Percentiles rank a stretch among this genome's conserved stretches.
phyloP scores from a whole-genome alignment of 2,329 filamentous ascomycete species.

The Fusarium xylarioides region DNA sequence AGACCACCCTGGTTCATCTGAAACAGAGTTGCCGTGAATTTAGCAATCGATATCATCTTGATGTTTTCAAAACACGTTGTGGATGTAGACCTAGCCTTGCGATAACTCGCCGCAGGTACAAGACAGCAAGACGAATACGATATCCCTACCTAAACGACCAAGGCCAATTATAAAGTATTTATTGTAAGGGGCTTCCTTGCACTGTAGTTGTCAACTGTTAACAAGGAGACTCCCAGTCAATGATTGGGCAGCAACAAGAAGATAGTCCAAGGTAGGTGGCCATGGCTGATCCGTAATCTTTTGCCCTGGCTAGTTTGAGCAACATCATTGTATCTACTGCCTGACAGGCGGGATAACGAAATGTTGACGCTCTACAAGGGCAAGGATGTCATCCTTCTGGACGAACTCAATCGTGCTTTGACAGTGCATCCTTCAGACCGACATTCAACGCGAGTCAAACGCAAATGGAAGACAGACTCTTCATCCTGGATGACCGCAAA shows the following conservation, averaged over 20 bases:
- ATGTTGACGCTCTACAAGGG: neutral
- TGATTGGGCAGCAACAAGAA: neutral
- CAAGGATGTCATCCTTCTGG: neutral
- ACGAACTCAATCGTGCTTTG: neutral
- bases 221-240: neutral
- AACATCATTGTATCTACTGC: neutral
- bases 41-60: neutral
- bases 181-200: neutral
- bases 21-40: neutral
- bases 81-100: neutral
- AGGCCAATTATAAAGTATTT: neutral
- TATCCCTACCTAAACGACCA: neutral
- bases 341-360: neutral
- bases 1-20: too few relatives aligned
- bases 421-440: conserved; percentile 18
- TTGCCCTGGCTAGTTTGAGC: neutral
- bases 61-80: conserved; percentile 7
- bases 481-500: neutral
- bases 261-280: neutral
- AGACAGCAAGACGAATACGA: neutral
- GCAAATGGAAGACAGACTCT: neutral
- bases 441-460: conserved; percentile 26
- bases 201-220: neutral
- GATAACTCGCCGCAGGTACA: neutral
- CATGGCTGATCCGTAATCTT: neutral